Percentiles rank a stretch among this genome's conserved stretches.
Conservation (phyloP, 108 stramenopile genomes). For the Discostella pseudostelligera region DNA sequence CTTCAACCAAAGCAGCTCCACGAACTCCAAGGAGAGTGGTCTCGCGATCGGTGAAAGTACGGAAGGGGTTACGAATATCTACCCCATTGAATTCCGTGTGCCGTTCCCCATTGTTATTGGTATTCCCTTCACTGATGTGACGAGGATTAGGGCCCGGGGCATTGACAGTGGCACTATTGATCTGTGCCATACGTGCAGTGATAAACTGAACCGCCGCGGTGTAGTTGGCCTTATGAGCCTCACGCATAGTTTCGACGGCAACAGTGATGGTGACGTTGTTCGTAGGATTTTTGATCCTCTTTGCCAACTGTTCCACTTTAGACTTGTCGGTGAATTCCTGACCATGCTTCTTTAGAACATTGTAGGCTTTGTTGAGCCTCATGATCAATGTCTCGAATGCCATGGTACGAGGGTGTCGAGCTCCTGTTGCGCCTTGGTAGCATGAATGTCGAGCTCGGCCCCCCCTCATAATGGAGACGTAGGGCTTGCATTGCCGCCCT, state of each 20-base stretch:
- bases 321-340: too few species aligned
- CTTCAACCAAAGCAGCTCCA: too few species aligned
- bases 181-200: too few species aligned
- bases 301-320: background rate
- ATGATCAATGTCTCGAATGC: background rate
- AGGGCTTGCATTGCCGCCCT: background rate
- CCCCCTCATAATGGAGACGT: constrained; percentile 6
- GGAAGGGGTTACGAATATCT: background rate
- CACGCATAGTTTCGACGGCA: background rate
- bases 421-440: too few species aligned
- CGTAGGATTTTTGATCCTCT: background rate
- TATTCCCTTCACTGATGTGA: too few species aligned
- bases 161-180: too few species aligned
- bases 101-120: too few species aligned
- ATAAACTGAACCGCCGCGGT: too few species aligned
- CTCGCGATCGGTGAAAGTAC: background rate
- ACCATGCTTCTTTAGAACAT: background rate
- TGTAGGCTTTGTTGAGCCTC: constrained; percentile 2
- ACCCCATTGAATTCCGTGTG: background rate
- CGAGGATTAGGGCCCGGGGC: too few species aligned
- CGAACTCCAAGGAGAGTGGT: too few species aligned
- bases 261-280: background rate
- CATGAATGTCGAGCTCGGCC: too few species aligned
- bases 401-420: background rate
- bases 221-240: background rate